These are phyloP conservation scores for Penicillium steckii DNA, from an alignment of 495 filamentous ascomycete species.

Conservation along the genomic window DNA sequence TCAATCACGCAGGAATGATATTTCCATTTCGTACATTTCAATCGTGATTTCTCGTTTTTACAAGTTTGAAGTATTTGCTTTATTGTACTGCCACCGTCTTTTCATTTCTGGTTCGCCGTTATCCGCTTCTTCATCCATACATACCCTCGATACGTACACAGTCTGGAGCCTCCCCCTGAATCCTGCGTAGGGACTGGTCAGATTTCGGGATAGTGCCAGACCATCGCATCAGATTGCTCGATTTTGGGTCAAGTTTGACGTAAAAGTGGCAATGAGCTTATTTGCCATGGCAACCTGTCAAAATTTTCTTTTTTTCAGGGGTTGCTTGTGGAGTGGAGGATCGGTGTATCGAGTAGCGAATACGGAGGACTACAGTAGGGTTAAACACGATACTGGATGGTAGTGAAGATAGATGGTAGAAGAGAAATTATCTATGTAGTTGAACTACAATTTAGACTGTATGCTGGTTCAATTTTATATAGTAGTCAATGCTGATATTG, in stretches of 20 bases:
- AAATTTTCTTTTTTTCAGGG: neutral
- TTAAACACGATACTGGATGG: neutral
- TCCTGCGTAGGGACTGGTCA: conserved; percentile 1
- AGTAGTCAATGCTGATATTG: neutral
- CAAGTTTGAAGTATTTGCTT: neutral
- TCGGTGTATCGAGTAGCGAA: neutral
- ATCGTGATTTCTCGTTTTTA: neutral
- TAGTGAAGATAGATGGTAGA: neutral
- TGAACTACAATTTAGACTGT: neutral
- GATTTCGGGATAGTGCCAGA: neutral
- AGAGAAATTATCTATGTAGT: neutral
- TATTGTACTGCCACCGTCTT: conserved; percentile 2
- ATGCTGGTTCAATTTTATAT: neutral
- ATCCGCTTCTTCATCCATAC: neutral
- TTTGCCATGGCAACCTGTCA: conserved; percentile 3
- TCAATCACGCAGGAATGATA: too few relatives aligned
- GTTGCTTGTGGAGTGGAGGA: neutral
- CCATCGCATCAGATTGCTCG: neutral
- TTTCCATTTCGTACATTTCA: neutral
- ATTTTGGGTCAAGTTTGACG: neutral
- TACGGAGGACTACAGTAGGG: neutral
- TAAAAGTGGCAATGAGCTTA: neutral
- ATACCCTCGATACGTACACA: neutral
- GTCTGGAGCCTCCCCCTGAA: neutral
- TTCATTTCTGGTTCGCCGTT: neutral